phyloP scores from a whole-genome alignment of 257 asterid genomes.

The Petrea volubilis region DNA sequence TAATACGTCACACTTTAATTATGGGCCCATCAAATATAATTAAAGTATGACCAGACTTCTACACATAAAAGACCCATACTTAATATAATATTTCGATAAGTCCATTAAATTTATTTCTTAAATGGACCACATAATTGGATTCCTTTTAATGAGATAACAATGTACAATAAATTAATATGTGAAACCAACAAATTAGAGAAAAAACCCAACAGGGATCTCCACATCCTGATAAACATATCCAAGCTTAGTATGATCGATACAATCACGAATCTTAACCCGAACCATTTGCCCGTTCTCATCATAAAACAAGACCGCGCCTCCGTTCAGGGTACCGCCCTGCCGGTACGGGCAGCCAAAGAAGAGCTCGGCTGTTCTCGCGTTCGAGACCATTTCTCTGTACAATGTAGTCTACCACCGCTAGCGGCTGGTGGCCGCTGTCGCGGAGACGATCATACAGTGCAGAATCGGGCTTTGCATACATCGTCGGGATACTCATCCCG shows the following conservation, averaged over 20 bases:
- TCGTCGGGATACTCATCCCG: slow-evolving; percentile 62
- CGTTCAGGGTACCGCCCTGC: slow-evolving; percentile 63
- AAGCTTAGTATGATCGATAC: slow-evolving; percentile 49
- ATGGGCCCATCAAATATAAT: no score
- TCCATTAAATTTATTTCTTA: no score
- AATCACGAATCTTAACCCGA: slow-evolving; percentile 66
- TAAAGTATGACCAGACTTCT: no score
- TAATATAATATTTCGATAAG: no score
- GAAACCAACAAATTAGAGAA: no score
- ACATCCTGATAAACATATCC: slow-evolving; percentile 67
- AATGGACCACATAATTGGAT: no score
- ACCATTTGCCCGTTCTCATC: slow-evolving; percentile 80
- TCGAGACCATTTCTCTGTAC: slow-evolving; percentile 79
- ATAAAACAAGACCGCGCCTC: slow-evolving; percentile 64
- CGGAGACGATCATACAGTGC: slow-evolving; percentile 60
- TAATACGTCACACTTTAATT: no score
- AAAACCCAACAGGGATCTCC: no score
- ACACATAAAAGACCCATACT: no score
- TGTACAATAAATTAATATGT: no score
- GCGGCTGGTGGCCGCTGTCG: slow-evolving; percentile 67
- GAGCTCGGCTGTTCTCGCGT: slow-evolving; percentile 46
- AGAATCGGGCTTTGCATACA: slow-evolving; percentile 50
- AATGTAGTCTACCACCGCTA: slow-evolving; percentile 51
- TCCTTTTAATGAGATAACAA: no score
- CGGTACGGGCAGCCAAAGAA: slow-evolving; percentile 73